These are phyloP conservation scores for Phytophthora sansomeana DNA, from an alignment of 352 stramenopile genomes.

Conservation along the genomic window DNA sequence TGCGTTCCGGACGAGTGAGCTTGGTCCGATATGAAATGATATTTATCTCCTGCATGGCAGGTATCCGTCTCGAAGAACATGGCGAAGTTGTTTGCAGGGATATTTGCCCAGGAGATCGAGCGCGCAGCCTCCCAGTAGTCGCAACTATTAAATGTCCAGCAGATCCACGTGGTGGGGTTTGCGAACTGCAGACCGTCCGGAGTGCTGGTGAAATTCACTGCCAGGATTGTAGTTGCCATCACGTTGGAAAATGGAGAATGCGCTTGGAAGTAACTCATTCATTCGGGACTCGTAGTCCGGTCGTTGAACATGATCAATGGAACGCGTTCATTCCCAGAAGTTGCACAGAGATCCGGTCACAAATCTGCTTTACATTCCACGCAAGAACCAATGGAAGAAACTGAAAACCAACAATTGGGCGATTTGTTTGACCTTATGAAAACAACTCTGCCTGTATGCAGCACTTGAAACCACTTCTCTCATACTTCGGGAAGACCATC, in stretches of 20 bases:
- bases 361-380: too few species aligned
- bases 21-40: background rate
- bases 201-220: background rate
- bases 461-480: background rate
- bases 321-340: background rate
- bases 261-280: too few species aligned
- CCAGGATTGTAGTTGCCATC: background rate
- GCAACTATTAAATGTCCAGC: background rate
- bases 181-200: background rate
- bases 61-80: background rate
- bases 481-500: background rate
- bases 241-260: background rate
- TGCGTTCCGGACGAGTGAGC: background rate
- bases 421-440: too few species aligned
- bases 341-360: too few species aligned
- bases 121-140: background rate
- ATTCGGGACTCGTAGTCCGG: too few species aligned
- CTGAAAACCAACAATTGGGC: too few species aligned
- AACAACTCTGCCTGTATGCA: background rate
- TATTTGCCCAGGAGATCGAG: background rate
- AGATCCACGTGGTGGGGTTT: background rate
- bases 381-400: too few species aligned
- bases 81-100: slow-evolving; percentile 2
- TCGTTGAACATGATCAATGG: background rate
- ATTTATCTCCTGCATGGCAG: background rate